Evolutionary conservation across 345 rosid genomes (phyloP).

Genomic region (Salix suchowensis): DNA sequence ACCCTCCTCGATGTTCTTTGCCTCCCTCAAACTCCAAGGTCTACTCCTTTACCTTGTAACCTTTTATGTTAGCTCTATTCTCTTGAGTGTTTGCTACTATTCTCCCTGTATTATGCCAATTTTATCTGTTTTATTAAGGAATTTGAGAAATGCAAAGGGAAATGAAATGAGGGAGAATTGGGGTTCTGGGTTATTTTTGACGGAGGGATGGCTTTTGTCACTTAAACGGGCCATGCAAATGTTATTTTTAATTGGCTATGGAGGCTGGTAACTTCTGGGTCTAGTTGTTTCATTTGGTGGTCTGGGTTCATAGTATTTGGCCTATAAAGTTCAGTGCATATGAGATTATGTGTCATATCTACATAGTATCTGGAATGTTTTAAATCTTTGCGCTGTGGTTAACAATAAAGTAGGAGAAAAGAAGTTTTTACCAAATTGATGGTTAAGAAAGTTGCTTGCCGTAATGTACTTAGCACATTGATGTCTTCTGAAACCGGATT

Average conservation of each 20-base stretch:
- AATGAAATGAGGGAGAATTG: neutral
- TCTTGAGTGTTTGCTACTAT: neutral
- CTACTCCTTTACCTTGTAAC: neutral
- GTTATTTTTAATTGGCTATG: neutral
- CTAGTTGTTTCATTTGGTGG: neutral
- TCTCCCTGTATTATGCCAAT: neutral
- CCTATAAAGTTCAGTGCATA: neutral
- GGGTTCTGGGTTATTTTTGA: neutral
- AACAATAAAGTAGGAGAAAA: neutral
- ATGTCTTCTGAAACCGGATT: neutral
- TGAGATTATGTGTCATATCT: neutral
- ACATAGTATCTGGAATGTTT: neutral
- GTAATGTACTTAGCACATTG: neutral
- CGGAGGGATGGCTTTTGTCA: neutral
- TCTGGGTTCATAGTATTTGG: neutral
- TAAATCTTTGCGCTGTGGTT: neutral
- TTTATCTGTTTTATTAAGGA: conserved; percentile 5
- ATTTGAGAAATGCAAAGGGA: neutral
- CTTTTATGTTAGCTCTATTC: neutral
- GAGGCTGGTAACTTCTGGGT: neutral
- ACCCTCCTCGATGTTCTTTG: conserved; percentile 38
- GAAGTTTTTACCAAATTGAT: neutral
- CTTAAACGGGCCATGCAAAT: neutral
- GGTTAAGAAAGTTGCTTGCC: neutral
- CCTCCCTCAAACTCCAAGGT: conserved; percentile 59